Conservation (phyloP, 1,284 basidiomycete genomes). For the Tylopilus sp. region DNA sequence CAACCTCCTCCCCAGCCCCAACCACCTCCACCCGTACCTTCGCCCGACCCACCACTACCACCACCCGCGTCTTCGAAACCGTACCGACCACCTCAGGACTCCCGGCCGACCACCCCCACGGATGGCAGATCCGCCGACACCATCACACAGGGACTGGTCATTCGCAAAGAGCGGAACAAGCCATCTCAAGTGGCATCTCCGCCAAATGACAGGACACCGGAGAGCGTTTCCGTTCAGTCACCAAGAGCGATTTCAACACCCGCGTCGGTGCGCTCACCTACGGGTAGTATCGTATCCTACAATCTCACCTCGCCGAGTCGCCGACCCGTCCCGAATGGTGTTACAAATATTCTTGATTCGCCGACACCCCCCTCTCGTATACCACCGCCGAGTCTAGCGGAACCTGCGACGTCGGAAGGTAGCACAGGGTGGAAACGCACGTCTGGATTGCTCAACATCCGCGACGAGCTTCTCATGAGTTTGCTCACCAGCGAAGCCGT, state of each 20-base stretch:
- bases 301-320: conserved; percentile 30
- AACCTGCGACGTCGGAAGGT: conserved; percentile 36
- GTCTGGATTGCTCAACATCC: conserved; percentile 48
- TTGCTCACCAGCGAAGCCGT: conserved; percentile 85
- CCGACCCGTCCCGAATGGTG: conserved; percentile 27
- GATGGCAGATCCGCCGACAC: conserved; percentile 34
- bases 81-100: conserved; percentile 48
- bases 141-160: conserved; percentile 47
- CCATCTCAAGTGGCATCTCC: conserved; percentile 27
- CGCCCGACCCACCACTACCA: conserved; percentile 19
- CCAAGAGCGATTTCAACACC: conserved; percentile 16
- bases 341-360: conserved; percentile 21
- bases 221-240: conserved; percentile 29
- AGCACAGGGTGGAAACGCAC: conserved; percentile 40
- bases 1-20: conserved; percentile 24
- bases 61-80: conserved; percentile 32
- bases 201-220: conserved; percentile 21
- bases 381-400: conserved; percentile 26
- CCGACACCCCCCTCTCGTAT: conserved; percentile 43
- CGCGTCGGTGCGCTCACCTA: conserved; percentile 20
- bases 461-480: conserved; percentile 80
- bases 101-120: conserved; percentile 27
- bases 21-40: conserved; percentile 12
- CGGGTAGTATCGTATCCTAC: conserved; percentile 28
- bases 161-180: conserved; percentile 53